Evolutionary conservation across 331 rosid species (phyloP).

Genomic region (Stylosanthes scabra): DNA sequence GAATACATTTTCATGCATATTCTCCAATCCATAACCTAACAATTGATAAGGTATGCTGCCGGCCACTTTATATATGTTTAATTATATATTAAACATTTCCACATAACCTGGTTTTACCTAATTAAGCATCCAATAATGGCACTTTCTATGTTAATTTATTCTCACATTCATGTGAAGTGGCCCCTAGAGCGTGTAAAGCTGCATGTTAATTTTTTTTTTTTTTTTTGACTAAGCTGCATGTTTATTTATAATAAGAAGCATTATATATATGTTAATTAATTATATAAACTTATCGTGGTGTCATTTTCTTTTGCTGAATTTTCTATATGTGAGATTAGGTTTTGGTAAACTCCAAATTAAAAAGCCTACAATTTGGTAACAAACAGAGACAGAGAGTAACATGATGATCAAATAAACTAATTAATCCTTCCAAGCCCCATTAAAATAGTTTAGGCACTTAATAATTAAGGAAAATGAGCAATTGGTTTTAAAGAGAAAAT

Average conservation of each 20-base stretch:
- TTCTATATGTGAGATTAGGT: slow-evolving; percentile 28
- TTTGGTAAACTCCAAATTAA: not conserved
- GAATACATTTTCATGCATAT: not conserved
- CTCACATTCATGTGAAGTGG: not conserved
- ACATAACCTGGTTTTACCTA: slow-evolving; percentile 14
- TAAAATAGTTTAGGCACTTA: slow-evolving; percentile 24
- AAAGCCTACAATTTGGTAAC: slow-evolving; percentile 34
- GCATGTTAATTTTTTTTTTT: not conserved
- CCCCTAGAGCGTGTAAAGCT: not conserved
- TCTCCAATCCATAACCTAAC: slow-evolving; percentile 20
- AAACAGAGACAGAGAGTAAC: not conserved
- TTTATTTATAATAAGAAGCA: slow-evolving; percentile 11
- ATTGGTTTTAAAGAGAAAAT: not conserved
- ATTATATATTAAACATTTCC: not conserved
- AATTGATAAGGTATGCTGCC: slow-evolving; percentile 18
- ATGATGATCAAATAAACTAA: slow-evolving; percentile 16
- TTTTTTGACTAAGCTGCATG: not conserved
- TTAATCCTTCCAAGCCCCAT: not conserved
- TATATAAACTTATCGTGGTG: not conserved
- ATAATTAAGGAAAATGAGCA: not conserved
- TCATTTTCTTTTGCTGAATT: slow-evolving; percentile 38
- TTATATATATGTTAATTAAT: not conserved
- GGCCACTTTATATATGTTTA: slow-evolving; percentile 19
- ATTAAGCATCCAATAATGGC: slow-evolving; percentile 24
- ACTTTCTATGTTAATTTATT: not conserved